Conservation (phyloP, 208 protist species). For the Wallacemonas collosoma region DNA sequence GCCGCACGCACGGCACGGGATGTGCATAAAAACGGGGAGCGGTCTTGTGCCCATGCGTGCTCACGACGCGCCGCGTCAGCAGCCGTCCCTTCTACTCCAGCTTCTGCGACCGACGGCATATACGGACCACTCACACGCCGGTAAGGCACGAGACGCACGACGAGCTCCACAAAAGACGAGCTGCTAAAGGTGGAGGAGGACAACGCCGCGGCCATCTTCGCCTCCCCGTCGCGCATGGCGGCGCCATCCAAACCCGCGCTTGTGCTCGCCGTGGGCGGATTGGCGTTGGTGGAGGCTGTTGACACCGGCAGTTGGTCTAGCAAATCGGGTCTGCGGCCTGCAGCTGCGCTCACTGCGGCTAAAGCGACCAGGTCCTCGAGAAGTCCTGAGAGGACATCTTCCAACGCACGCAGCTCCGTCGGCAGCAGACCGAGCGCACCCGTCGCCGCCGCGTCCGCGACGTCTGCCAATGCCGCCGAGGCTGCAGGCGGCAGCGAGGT, state of each 20-base stretch:
- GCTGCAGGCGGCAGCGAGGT: background rate
- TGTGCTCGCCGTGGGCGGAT: background rate
- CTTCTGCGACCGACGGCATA: background rate
- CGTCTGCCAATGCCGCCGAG: background rate
- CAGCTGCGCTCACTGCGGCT: background rate
- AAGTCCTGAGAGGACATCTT: conserved; percentile 6
- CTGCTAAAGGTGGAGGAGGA: background rate
- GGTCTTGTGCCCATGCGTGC: too few relatives aligned
- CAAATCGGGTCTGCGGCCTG: background rate
- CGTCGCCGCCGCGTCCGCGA: background rate
- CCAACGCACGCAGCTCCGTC: conserved; percentile 10
- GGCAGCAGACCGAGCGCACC: conserved; percentile 9
- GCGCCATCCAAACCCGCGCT: background rate
- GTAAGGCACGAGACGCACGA: conserved; percentile 6
- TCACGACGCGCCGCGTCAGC: too few relatives aligned
- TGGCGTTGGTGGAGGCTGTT: background rate
- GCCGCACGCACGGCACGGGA: conserved; percentile 4
- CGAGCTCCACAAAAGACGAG: conserved; percentile 2
- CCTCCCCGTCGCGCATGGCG: conserved; percentile 6
- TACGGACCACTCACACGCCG: background rate
- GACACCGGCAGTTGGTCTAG: background rate
- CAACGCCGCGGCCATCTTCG: conserved; percentile 6
- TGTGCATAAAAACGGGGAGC: too few relatives aligned
- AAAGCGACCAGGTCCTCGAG: conserved; percentile 11
- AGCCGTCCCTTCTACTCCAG: too few relatives aligned